Evolutionary conservation across 1,139 yeast species (phyloP).

Genomic region (Yamadazyma trypodendri): DNA sequence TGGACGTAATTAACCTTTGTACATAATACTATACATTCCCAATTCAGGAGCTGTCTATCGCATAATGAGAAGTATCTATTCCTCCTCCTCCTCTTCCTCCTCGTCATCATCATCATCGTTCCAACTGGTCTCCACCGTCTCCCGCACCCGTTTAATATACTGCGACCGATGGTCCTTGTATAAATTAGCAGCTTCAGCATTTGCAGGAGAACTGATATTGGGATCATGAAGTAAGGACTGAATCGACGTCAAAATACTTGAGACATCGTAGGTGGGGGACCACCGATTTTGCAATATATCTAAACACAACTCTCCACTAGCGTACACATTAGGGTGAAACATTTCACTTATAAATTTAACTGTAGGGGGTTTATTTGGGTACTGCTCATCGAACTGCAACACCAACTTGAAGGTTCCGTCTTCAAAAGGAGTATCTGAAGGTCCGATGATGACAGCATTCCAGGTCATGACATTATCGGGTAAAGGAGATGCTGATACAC

Average conservation of each 20-base stretch:
- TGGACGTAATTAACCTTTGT: conserved; percentile 1
- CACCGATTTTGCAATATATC: conserved; percentile 96
- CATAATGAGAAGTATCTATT: too few species aligned
- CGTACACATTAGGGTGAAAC: conserved; percentile 98
- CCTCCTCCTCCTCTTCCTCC: conserved; percentile 65
- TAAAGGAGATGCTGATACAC: conserved; percentile 94
- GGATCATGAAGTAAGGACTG: conserved; percentile 92
- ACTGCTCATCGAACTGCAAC: conserved; percentile 92
- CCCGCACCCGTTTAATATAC: conserved; percentile 86
- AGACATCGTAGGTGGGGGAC: conserved; percentile 98
- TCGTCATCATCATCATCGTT: conserved; percentile 58
- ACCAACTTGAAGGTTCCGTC: conserved; percentile 93
- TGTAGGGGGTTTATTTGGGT: conserved; percentile 94
- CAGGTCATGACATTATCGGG: conserved; percentile 98
- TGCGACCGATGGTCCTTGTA: conserved; percentile 94
- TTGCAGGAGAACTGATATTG: conserved; percentile 94
- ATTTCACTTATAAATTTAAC: conserved; percentile 90
- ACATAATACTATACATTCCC: conserved; percentile 5
- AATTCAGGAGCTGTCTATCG: not conserved
- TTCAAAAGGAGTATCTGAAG: conserved; percentile 96
- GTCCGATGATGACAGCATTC: conserved; percentile 97
- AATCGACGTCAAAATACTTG: conserved; percentile 89
- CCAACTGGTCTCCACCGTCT: conserved; percentile 93
- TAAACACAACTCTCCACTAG: conserved; percentile 90
- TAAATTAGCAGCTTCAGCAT: conserved; percentile 95